A percentile compares a stretch with the other conserved stretches of the same genome.
Conservation (phyloP, 2,329 filamentous ascomycete genomes). For the Westerdykella sp. region DNA sequence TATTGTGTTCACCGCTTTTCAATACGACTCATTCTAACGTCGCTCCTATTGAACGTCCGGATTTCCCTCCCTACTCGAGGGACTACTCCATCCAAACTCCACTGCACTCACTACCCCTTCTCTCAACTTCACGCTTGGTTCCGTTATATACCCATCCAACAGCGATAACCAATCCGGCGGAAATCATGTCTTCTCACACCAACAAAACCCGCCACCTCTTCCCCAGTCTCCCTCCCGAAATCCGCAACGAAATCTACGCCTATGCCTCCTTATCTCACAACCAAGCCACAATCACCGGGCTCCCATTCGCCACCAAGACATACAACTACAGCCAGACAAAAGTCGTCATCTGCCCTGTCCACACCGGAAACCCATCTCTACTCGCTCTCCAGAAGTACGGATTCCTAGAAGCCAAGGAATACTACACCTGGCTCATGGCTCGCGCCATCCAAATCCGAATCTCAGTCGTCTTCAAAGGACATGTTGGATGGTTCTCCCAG, state of each 20-base stretch:
- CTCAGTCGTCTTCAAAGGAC: slow-evolving; percentile 20
- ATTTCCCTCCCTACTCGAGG: too few relatives aligned
- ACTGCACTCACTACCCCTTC: too few relatives aligned
- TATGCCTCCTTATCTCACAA: slow-evolving; percentile 20
- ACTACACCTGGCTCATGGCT: slow-evolving; percentile 16
- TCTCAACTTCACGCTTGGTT: too few relatives aligned
- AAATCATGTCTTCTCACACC: neutral
- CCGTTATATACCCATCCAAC: too few relatives aligned
- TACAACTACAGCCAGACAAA: slow-evolving; percentile 20
- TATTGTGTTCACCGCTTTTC: too few relatives aligned
- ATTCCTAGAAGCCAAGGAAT: slow-evolving; percentile 24
- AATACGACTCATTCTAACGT: too few relatives aligned
- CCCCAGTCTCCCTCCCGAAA: slow-evolving; percentile 23
- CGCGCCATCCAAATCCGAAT: slow-evolving; percentile 17
- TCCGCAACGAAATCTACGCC: slow-evolving; percentile 26
- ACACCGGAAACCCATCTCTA: slow-evolving; percentile 16
- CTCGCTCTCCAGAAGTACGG: slow-evolving; percentile 14
- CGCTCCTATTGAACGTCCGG: too few relatives aligned
- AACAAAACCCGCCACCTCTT: slow-evolving; percentile 12
- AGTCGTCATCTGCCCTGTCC: slow-evolving; percentile 17
- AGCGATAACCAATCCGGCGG: too few relatives aligned
- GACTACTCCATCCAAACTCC: too few relatives aligned
- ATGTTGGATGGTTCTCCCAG: slow-evolving; percentile 20
- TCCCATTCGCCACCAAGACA: slow-evolving; percentile 19
- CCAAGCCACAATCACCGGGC: slow-evolving; percentile 14